Evolutionary conservation across 257 asterid species (phyloP).

Genomic region (Paulownia fortunei): DNA sequence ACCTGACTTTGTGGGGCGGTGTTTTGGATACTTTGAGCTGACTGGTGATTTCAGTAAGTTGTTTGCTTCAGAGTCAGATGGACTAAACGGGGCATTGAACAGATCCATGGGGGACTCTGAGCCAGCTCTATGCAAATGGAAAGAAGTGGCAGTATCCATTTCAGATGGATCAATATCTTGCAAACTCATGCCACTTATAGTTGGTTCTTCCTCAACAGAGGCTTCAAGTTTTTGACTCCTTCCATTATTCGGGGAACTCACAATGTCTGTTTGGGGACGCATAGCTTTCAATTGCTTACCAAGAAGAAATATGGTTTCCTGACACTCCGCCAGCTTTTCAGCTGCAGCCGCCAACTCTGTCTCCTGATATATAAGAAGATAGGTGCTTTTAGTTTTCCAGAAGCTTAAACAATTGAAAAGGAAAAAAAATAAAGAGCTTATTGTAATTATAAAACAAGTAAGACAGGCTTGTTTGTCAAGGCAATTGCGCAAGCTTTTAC

Average conservation of each 20-base stretch:
- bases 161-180: constrained; percentile 59
- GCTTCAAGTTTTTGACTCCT: constrained; percentile 52
- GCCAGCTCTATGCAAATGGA: constrained; percentile 46
- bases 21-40: constrained; percentile 51
- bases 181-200: constrained; percentile 54
- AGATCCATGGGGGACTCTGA: constrained; percentile 64
- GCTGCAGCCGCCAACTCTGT: constrained; percentile 85
- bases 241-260: constrained; percentile 40
- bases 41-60: constrained; percentile 62
- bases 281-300: constrained; percentile 82
- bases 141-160: constrained; percentile 48
- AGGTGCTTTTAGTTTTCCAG: constrained; percentile 28
- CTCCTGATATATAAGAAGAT: constrained; percentile 57
- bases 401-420: background rate
- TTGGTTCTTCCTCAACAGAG: constrained; percentile 55
- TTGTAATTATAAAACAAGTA: background rate
- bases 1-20: constrained; percentile 68
- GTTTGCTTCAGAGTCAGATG: constrained; percentile 64
- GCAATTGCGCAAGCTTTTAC: background rate
- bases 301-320: constrained; percentile 86
- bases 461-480: background rate
- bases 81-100: constrained; percentile 49
- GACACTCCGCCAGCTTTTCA: constrained; percentile 91
- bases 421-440: background rate
- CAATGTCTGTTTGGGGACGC: constrained; percentile 69